phyloP scores from a whole-genome alignment of 2,329 filamentous ascomycete species.

The Chlorencoelia australis region DNA sequence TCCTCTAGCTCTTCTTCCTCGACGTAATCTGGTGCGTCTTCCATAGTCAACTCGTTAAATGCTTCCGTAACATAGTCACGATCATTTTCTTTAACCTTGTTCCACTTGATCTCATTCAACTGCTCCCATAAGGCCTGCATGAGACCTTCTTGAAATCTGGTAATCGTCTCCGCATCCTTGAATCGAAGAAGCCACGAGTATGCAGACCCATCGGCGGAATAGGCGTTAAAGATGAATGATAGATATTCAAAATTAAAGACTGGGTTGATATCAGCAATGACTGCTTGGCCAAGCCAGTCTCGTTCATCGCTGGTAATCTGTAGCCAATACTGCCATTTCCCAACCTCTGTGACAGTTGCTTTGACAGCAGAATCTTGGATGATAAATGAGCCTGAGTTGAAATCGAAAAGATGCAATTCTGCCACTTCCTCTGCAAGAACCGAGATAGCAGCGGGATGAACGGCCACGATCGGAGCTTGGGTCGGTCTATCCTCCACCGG shows the following conservation, averaged over 20 bases:
- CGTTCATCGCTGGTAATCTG: conserved; percentile 68
- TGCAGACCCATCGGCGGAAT: conserved; percentile 75
- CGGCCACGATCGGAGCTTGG: conserved; percentile 47
- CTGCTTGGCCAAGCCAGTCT: conserved; percentile 78
- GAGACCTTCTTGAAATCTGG: conserved; percentile 83
- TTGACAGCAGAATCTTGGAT: conserved; percentile 45
- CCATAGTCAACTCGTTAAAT: conserved; percentile 89
- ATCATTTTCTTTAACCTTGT: conserved; percentile 83
- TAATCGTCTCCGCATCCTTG: conserved; percentile 68
- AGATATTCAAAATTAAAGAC: conserved; percentile 98
- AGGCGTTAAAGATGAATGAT: conserved; percentile 99
- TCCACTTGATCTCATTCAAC: conserved; percentile 88
- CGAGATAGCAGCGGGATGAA: conserved; percentile 59
- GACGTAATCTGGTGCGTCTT: conserved; percentile 54
- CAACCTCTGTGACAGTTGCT: conserved; percentile 75
- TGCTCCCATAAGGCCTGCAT: conserved; percentile 98
- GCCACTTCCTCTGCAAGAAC: conserved; percentile 65
- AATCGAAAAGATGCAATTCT: conserved; percentile 91
- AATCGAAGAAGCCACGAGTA: conserved; percentile 95
- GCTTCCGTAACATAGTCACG: conserved; percentile 91
- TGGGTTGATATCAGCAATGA: conserved; percentile 87
- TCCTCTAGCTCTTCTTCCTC: conserved; percentile 39
- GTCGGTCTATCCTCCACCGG: conserved; percentile 38
- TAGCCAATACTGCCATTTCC: conserved; percentile 92
- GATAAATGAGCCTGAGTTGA: conserved; percentile 75